A percentile compares a stretch with the other conserved stretches of the same genome.
Conservation (phyloP, 1,284 basidiomycete species). For the Lentinula novae-zelandiae region DNA sequence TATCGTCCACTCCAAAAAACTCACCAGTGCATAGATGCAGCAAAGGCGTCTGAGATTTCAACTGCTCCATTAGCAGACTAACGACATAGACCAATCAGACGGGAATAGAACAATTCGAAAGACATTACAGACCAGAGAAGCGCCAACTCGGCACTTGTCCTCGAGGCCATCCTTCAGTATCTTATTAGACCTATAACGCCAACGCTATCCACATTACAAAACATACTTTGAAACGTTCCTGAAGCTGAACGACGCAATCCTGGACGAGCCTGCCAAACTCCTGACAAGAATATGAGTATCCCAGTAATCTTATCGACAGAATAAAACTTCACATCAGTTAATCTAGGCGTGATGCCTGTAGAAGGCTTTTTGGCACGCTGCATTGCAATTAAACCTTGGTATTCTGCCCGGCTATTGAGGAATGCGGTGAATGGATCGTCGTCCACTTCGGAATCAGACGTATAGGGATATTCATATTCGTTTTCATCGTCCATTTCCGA, state of each 20-base stretch:
- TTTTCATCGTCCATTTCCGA: constrained; percentile 27
- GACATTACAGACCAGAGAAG: constrained; percentile 36
- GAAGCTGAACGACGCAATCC: constrained; percentile 40
- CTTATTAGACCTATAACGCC: constrained; percentile 27
- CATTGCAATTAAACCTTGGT: constrained; percentile 30
- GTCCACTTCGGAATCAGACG: constrained; percentile 17
- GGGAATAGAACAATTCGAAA: background rate
- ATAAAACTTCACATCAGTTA: constrained; percentile 34
- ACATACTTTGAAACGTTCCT: constrained; percentile 25
- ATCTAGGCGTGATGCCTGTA: constrained; percentile 42
- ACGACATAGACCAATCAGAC: background rate
- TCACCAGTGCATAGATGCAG: constrained; percentile 58
- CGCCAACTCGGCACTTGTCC: constrained; percentile 51
- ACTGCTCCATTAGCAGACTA: constrained; percentile 49
- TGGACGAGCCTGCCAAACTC: constrained; percentile 44
- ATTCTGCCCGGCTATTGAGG: constrained; percentile 25
- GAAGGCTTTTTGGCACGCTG: constrained; percentile 28
- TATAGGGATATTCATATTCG: constrained; percentile 21
- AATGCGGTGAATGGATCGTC: constrained; percentile 30
- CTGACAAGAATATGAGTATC: constrained; percentile 25
- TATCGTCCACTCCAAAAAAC: constrained; percentile 25
- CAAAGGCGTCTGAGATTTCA: constrained; percentile 45
- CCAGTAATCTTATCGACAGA: background rate
- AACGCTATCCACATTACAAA: background rate
- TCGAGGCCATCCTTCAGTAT: constrained; percentile 43